Percentiles rank a stretch among this genome's conserved stretches.
These are phyloP conservation scores for Erysimum cheiranthoides DNA, from an alignment of 345 rosid genomes.

Conservation along the genomic window DNA sequence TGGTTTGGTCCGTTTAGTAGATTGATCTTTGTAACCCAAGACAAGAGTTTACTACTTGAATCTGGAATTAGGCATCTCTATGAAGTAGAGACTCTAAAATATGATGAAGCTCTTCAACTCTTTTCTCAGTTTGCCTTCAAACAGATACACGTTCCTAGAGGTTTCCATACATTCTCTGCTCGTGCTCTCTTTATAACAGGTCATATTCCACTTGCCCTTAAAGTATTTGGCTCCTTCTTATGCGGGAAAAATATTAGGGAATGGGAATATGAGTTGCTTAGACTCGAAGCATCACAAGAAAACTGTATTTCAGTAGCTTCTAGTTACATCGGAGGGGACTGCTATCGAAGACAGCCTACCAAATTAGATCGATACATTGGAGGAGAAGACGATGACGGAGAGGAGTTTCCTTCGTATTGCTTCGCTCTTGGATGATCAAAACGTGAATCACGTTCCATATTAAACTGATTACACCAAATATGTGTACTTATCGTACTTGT, in stretches of 20 bases:
- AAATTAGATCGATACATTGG: neutral
- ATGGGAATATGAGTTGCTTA: constrained; percentile 38
- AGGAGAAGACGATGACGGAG: neutral
- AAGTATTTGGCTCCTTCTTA: constrained; percentile 39
- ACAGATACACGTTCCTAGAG: neutral
- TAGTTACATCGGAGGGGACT: constrained; percentile 16
- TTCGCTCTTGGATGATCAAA: neutral
- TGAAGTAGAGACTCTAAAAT: constrained; percentile 18
- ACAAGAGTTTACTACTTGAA: neutral
- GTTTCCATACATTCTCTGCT: neutral
- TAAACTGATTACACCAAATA: neutral
- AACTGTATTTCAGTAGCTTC: constrained; percentile 17
- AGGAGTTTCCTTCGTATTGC: neutral
- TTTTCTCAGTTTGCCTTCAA: constrained; percentile 20
- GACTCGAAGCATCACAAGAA: constrained; percentile 21
- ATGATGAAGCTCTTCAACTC: constrained; percentile 30
- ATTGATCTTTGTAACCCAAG: constrained; percentile 1
- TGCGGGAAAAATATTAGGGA: neutral
- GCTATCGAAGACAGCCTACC: neutral
- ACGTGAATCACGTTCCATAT: neutral
- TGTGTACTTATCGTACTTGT: neutral
- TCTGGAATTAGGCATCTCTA: neutral
- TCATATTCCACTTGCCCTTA: constrained; percentile 47
- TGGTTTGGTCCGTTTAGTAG: constrained; percentile 29
- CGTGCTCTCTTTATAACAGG: constrained; percentile 10